Percentiles rank a stretch among this genome's conserved stretches.
These are phyloP conservation scores for Yarrowia yakushimensis DNA, from an alignment of 805 yeast genomes.

Conservation along the genomic window DNA sequence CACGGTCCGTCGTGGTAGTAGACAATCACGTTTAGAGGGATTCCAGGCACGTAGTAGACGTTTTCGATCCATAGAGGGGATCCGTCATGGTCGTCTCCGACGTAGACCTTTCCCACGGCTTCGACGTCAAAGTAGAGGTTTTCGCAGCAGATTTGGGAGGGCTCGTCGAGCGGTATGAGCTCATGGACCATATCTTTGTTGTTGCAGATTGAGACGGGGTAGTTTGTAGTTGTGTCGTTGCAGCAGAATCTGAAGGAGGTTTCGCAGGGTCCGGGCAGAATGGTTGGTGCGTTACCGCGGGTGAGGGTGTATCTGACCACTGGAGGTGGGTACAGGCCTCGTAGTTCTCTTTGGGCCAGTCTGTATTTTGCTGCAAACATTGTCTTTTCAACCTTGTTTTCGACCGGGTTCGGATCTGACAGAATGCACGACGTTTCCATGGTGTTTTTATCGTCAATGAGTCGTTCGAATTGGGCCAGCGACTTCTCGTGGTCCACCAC, in stretches of 20 bases:
- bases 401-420: not conserved
- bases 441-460: not conserved
- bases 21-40: constrained; percentile 14
- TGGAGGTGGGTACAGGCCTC: not conserved
- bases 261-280: not conserved
- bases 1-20: not conserved
- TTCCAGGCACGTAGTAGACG: constrained; percentile 17
- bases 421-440: constrained; percentile 5
- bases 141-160: constrained; percentile 2
- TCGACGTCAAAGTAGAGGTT: constrained; percentile 8
- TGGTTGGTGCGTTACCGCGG: not conserved
- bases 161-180: not conserved
- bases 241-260: constrained; percentile 7
- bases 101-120: constrained; percentile 1
- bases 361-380: constrained; percentile 6
- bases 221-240: not conserved
- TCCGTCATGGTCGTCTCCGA: not conserved
- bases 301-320: constrained; percentile 2
- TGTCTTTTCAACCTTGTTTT: not conserved
- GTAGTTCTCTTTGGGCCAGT: not conserved
- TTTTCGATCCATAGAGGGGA: not conserved
- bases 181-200: constrained; percentile 1
- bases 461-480: not conserved
- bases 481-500: not conserved
- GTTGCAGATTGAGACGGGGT: constrained; percentile 11